These are phyloP conservation scores for Rhododendron henanense DNA, from an alignment of 148 eudicot species.

Conservation along the genomic window DNA sequence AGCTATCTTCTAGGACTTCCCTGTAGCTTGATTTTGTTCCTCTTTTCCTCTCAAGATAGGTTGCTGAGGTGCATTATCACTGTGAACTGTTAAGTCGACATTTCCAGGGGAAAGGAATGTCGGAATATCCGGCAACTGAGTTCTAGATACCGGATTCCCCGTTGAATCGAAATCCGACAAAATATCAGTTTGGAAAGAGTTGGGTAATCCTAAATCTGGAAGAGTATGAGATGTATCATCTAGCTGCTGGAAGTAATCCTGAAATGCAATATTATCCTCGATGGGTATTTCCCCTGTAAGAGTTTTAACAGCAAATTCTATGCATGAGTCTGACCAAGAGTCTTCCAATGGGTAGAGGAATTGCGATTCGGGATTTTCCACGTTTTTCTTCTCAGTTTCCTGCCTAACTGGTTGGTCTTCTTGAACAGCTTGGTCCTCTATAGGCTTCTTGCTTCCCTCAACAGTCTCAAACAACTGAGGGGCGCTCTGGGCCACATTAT, in stretches of 20 bases:
- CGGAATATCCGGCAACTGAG: conserved; percentile 14
- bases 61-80: conserved; percentile 23
- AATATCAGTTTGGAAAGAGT: conserved; percentile 19
- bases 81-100: conserved; percentile 17
- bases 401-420: conserved; percentile 18
- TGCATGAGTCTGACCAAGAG: conserved; percentile 69
- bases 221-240: conserved; percentile 21
- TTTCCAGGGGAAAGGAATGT: conserved; percentile 22
- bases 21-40: neutral
- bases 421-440: conserved; percentile 6
- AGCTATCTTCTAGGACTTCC: conserved; percentile 3
- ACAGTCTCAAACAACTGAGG: neutral
- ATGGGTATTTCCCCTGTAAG: conserved; percentile 72
- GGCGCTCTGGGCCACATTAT: neutral
- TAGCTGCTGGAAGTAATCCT: conserved; percentile 43
- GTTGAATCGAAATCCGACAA: neutral
- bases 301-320: conserved; percentile 76
- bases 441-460: conserved; percentile 8
- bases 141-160: neutral
- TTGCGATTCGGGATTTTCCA: conserved; percentile 18
- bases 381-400: conserved; percentile 13
- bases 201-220: conserved; percentile 13
- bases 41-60: conserved; percentile 14
- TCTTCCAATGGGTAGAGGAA: conserved; percentile 36
- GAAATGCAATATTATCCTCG: conserved; percentile 49